Evolutionary conservation across 345 rosid genomes (phyloP).

Genomic region (Lagerstroemia speciosa): DNA sequence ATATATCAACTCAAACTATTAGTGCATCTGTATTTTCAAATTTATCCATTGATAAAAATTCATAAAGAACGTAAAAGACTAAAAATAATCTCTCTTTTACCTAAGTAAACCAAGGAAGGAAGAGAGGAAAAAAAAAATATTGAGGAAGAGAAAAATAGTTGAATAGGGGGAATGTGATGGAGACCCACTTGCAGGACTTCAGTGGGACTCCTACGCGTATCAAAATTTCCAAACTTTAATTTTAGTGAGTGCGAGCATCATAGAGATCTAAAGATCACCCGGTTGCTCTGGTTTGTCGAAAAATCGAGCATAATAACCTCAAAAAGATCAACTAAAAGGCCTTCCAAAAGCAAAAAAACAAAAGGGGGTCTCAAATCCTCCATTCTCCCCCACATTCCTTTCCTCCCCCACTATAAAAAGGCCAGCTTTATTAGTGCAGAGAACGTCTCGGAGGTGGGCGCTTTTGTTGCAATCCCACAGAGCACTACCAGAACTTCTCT

Average conservation of each 20-base stretch:
- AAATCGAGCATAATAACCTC: no score
- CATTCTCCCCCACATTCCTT: neutral
- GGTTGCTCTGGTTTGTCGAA: no score
- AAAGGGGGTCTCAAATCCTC: neutral
- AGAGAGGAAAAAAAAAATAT: no score
- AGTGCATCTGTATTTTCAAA: no score
- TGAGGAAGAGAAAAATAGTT: neutral
- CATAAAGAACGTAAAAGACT: no score
- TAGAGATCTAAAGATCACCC: no score
- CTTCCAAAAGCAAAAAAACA: no score
- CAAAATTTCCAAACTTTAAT: no score
- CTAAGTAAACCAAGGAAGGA: neutral
- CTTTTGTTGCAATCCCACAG: neutral
- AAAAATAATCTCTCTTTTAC: no score
- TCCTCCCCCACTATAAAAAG: neutral
- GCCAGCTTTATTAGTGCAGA: neutral
- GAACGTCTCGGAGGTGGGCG: neutral
- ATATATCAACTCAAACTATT: neutral
- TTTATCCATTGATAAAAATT: no score
- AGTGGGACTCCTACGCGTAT: neutral
- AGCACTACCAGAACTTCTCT: neutral
- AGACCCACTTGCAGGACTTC: neutral
- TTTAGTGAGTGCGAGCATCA: no score
- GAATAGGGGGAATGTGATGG: neutral
- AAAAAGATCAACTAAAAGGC: no score